phyloP scores from a whole-genome alignment of 1,284 basidiomycete species.

The Fomitiporia mediterranea region DNA sequence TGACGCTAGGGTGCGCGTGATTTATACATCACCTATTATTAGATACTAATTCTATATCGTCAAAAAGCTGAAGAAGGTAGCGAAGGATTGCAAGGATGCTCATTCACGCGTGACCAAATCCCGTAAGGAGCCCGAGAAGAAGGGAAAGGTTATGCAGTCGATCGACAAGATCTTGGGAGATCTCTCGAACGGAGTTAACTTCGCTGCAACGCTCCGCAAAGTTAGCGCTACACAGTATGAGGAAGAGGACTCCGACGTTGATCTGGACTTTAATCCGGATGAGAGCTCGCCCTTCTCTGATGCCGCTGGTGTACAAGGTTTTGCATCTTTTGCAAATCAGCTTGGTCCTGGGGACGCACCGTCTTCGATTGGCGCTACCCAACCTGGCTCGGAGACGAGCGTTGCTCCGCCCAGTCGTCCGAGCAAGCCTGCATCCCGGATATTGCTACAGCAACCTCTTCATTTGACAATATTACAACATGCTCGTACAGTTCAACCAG shows the following conservation, averaged over 20 bases:
- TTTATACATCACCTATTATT: neutral
- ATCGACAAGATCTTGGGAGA: slow-evolving; percentile 24
- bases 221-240: slow-evolving; percentile 35
- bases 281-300: slow-evolving; percentile 31
- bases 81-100: slow-evolving; percentile 69
- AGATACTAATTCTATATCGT: slow-evolving; percentile 50
- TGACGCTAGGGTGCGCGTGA: slow-evolving; percentile 61
- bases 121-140: slow-evolving; percentile 12
- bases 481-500: slow-evolving; percentile 28
- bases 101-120: slow-evolving; percentile 40
- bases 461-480: slow-evolving; percentile 40
- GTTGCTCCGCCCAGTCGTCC: slow-evolving; percentile 25
- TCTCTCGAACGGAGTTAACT: slow-evolving; percentile 34
- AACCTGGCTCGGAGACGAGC: slow-evolving; percentile 8
- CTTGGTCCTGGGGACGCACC: slow-evolving; percentile 14
- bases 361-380: neutral
- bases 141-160: slow-evolving; percentile 17
- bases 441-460: slow-evolving; percentile 34
- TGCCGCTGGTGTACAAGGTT: slow-evolving; percentile 29
- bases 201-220: slow-evolving; percentile 50
- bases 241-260: slow-evolving; percentile 64
- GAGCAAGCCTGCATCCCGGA: slow-evolving; percentile 27
- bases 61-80: slow-evolving; percentile 74
- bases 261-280: slow-evolving; percentile 62
- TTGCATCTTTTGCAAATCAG: slow-evolving; percentile 27